Evolutionary conservation across 78 protist genomes (phyloP), one percentile per base, ranked within the genome.

Genomic region (Cavenderia fasciculata): DNA sequence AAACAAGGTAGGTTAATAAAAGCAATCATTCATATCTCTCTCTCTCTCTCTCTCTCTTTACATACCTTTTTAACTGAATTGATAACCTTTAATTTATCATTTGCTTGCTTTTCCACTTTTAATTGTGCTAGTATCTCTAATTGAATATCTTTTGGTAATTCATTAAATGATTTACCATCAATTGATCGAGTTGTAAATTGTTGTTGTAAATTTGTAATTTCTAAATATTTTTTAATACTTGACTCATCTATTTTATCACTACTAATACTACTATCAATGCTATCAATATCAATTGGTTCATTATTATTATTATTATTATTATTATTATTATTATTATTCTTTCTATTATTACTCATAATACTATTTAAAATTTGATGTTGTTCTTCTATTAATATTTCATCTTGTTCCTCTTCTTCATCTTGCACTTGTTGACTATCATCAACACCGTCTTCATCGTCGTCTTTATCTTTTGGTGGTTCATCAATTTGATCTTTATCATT

Each of bases 81-180:
- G 8, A 62, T 3, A 34, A 56, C 10, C 8, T 59, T 21, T 52
- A 82, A 25, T 23, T 57, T 82, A 68, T 82, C 90, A 3, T 82
- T 52, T 0, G 68, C 2, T 16, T 18, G 27, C 31, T 65, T 82
- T 33, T 65, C 79, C 11, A 7, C 21, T 18, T 70, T 82, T 10
- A 82, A 21, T 66, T 54, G 59, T 31, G 41, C n/a, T 31, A 82
- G n/a, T 12, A 82, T 51, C 43, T 82, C 90, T 14, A 82, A n/a
- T 25, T 82, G 90, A 10, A 82, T 27, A 8, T 82, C 90, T 8
- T 82, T 27, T 19, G 90, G 90, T n/a, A 82, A 43, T 29, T 82
- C 46, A 29, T 40, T 82, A 56, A 82, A 82, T 10, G 25, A 69
- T 10, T 69, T 51, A 4, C 14, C 14, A 23, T 82, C 36, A 19